Evolutionary conservation across 2,329 filamentous ascomycete species (phyloP).

Genomic region (Paecilomyces fulvus): DNA sequence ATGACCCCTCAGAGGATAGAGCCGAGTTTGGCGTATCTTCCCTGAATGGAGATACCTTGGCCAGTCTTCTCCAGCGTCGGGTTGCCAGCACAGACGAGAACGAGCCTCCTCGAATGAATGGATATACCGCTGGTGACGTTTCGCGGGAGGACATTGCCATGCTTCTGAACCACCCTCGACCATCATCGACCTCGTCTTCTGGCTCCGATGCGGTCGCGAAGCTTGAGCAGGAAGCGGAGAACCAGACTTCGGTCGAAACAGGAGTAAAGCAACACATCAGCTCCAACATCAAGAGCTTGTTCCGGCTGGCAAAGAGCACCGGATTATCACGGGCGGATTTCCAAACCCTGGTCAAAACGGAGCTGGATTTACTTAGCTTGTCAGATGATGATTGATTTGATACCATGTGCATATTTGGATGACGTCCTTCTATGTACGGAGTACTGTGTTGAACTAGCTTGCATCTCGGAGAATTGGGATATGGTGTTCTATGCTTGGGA

Average conservation of each 20-base stretch:
- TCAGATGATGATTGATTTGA: constrained; percentile 40
- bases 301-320: constrained; percentile 49
- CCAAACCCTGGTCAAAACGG: constrained; percentile 49
- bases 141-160: constrained; percentile 16
- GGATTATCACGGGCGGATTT: constrained; percentile 54
- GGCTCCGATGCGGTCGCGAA: constrained; percentile 44
- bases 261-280: constrained; percentile 57
- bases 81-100: constrained; percentile 16
- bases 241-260: constrained; percentile 46
- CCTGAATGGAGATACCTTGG: constrained; percentile 45
- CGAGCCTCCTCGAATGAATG: constrained; percentile 15
- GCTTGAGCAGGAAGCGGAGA: constrained; percentile 47
- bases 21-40: constrained; percentile 42
- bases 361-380: constrained; percentile 50
- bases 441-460: neutral
- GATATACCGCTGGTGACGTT: constrained; percentile 11
- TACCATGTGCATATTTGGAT: neutral
- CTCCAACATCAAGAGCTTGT: constrained; percentile 56
- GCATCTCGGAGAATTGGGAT: neutral
- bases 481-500: neutral
- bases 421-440: neutral
- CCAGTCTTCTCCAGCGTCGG: constrained; percentile 31
- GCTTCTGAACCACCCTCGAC: constrained; percentile 34
- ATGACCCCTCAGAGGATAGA: constrained; percentile 52
- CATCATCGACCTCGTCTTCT: constrained; percentile 33